Base-by-base conservation (phyloP, 2,329 filamentous ascomycete genomes). In the Drechmeria coniospora region DNA sequence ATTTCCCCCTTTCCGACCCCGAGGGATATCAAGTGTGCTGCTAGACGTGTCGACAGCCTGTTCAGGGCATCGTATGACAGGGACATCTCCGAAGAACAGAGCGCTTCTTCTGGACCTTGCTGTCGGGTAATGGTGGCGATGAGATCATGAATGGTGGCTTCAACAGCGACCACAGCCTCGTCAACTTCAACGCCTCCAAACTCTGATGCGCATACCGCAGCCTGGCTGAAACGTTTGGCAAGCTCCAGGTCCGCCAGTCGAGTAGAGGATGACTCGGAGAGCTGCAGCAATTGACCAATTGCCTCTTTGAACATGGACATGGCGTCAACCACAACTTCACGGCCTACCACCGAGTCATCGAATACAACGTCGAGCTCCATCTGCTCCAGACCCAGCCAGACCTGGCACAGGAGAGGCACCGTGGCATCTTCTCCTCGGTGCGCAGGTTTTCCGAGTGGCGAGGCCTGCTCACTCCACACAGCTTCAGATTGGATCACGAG, bases 21-120 rank as follows among this genome's bases (percentile, higher is more conserved):
- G 7, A 30, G 14, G 3, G 12, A 18, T 20, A 19, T 12, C 12
- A 23, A 17, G 8, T 19, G 17, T 14, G 14, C 15, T 5, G 13
- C 23, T 8, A 28, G 29, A n/a, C 17, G 15, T 8, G 29, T 21
- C 15, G 29, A 27, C 10, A 27, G 10, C n/a, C 17, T 22, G 11
- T 23, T 18, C 6, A 31, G 25, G 11, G 22, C 29, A 9, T 14
- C 14, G 21, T 31, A 31, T 15, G 29, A 27, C 15, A 25, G n/a
- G 15, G 24, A 25, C 8, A 9, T 12, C 7, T 25, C 24, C n/a
- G 24, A 18, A 9, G 24, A 25, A 16, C 24, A 25, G 24, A 25
- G n/a, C 9, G 24, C 24, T 7, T 25, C 24, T 18, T 17, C 24
- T 25, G n/a, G n/a, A 15, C 24, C 16, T 18, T 16, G 15, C 11